Base-by-base conservation (phyloP, 1,284 basidiomycete genomes). In the Agaricales sp. region DNA sequence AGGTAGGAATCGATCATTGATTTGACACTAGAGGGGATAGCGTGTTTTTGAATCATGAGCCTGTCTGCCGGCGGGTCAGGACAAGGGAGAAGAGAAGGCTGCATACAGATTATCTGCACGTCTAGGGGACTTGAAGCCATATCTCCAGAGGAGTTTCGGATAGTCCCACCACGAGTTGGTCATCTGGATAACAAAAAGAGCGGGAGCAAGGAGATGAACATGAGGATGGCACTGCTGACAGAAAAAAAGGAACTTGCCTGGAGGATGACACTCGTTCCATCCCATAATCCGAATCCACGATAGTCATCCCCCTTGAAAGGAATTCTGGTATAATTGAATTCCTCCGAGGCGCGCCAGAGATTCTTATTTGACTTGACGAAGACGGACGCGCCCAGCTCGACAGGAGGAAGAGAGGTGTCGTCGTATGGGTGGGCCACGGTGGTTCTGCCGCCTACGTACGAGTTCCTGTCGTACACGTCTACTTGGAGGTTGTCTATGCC, bases 361-460 rank as follows among this genome's bases (percentile, higher is more conserved):
- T 94, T 92, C 61, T 79, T 80, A 68, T 96, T 94, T 2, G 75
- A 77, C 46, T 75, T 61, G 2, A 94, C 86, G 63, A 95, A 97
- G 53, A 97, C 88, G 39, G 85, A 89, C 0, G 86, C 95, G 1
- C 95, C 95, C 0, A 95, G 71, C 59, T 88, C 94, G 30, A 92
- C 66, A 2, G 86, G 78, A 22, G 73, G 69, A 19, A 82, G 67
- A 8, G 64, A 69, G 1, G 67, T 59, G 58, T 95, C 77, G 51
- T 75, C 71, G 61, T 94, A 82, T 2, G 93, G 92, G 55, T 84
- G 74, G 0, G 93, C 82, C 6, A 76, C 72, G 4, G 81, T 91
- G 61, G 79, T 85, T 87, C 92, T 74, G 51, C 92, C 92, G 43
- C 93, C 92, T 54, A 95, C 72, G 56, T 87, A 85, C 18, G 69